phyloP scores from a whole-genome alignment of 2,329 filamentous ascomycete species.

The Colletotrichum abscissum region DNA sequence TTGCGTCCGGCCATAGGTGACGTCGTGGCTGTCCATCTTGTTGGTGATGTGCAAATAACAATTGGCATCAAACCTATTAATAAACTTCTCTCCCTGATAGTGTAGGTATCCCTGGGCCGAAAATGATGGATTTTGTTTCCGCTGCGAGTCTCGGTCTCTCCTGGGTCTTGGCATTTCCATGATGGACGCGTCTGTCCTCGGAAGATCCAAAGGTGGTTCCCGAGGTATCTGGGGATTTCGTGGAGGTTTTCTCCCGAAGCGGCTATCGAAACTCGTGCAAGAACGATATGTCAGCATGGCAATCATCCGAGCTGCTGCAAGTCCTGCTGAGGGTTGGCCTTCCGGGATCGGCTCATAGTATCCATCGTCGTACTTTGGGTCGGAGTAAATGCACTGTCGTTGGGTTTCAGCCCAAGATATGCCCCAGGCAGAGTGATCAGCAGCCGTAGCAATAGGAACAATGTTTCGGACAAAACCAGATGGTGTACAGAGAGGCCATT shows the following conservation, averaged over 20 bases:
- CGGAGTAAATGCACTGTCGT: slow-evolving; percentile 57
- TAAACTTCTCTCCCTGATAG: slow-evolving; percentile 52
- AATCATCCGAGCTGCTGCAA: slow-evolving; percentile 50
- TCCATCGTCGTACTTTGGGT: slow-evolving; percentile 46
- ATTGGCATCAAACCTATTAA: slow-evolving; percentile 51
- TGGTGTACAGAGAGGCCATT: slow-evolving; percentile 64
- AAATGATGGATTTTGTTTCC: slow-evolving; percentile 40
- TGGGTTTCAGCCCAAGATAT: slow-evolving; percentile 70
- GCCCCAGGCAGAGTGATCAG: slow-evolving; percentile 67
- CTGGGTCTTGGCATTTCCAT: not conserved
- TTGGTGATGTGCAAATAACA: slow-evolving; percentile 50
- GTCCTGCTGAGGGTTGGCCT: slow-evolving; percentile 46
- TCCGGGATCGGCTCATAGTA: slow-evolving; percentile 45
- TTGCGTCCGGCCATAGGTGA: slow-evolving; percentile 43
- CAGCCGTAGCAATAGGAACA: slow-evolving; percentile 66
- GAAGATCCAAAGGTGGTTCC: slow-evolving; percentile 39
- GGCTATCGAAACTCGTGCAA: slow-evolving; percentile 45
- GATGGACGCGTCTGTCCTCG: slow-evolving; percentile 57
- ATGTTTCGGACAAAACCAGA: slow-evolving; percentile 63
- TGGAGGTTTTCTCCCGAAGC: slow-evolving; percentile 62
- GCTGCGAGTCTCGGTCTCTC: not conserved
- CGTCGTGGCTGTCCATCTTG: slow-evolving; percentile 52
- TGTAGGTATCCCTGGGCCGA: slow-evolving; percentile 49
- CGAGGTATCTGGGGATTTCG: slow-evolving; percentile 52
- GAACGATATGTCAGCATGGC: slow-evolving; percentile 53